Conservation (phyloP, 805 yeast species). For the Danielia reshetovae region DNA sequence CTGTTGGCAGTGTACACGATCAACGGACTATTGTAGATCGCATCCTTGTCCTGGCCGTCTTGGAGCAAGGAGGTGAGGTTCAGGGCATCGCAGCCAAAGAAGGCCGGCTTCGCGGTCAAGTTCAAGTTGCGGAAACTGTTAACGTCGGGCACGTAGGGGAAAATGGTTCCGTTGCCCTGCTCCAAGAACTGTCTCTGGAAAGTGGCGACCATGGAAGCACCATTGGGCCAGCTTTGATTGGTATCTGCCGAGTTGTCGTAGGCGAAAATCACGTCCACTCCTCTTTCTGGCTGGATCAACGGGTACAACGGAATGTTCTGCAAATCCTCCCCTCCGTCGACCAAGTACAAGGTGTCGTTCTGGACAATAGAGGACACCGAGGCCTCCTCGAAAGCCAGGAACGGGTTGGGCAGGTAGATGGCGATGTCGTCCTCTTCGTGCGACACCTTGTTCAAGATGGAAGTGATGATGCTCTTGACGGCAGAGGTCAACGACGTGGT, state of each 20-base stretch:
- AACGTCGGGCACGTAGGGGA: constrained; percentile 24
- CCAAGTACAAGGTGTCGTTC: constrained; percentile 32
- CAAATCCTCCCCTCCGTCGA: constrained; percentile 43
- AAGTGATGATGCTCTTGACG: constrained; percentile 21
- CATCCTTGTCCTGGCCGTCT: constrained; percentile 9
- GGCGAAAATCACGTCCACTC: constrained; percentile 39
- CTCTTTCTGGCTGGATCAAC: constrained; percentile 32
- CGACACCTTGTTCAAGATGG: constrained; percentile 23
- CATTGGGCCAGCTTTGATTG: constrained; percentile 38
- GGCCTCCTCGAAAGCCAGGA: constrained; percentile 20
- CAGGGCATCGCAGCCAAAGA: constrained; percentile 25
- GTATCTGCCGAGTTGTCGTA: constrained; percentile 37
- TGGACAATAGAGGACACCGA: constrained; percentile 17
- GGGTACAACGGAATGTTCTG: constrained; percentile 42
- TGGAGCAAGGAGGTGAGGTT: constrained; percentile 20
- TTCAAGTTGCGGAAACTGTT: constrained; percentile 18
- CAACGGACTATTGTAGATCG: constrained; percentile 18
- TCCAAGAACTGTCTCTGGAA: constrained; percentile 26
- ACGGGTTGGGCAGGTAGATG: constrained; percentile 39
- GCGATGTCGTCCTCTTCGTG: constrained; percentile 34
- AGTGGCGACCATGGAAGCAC: constrained; percentile 35
- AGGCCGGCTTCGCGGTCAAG: constrained; percentile 21
- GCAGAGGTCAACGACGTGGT: constrained; percentile 19
- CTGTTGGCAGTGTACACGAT: constrained; percentile 29
- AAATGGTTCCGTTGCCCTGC: constrained; percentile 24